phyloP scores from a whole-genome alignment of 1,284 basidiomycete species.

The Tranzscheliella williamsii region DNA sequence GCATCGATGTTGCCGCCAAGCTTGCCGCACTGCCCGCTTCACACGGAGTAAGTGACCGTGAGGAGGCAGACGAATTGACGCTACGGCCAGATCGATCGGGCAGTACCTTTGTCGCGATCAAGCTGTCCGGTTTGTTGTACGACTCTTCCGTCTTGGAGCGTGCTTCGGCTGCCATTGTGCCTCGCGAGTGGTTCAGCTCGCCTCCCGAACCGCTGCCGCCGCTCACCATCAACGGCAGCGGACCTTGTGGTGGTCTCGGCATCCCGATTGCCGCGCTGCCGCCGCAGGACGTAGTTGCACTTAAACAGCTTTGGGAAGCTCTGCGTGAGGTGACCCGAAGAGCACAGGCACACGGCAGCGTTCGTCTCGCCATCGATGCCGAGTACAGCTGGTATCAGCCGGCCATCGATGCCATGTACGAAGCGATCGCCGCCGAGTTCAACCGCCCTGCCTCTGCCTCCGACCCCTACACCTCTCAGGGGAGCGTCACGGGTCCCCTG shows the following conservation, averaged over 20 bases:
- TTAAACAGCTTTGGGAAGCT: conserved; percentile 46
- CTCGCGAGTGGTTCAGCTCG: conserved; percentile 46
- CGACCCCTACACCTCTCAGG: conserved; percentile 2
- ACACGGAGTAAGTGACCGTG: conserved; percentile 18
- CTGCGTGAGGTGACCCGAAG: conserved; percentile 34
- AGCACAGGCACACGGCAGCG: conserved; percentile 42
- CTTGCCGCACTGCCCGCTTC: conserved; percentile 25
- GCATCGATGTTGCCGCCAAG: conserved; percentile 38
- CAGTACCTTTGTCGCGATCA: conserved; percentile 53
- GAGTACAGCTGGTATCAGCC: conserved; percentile 55
- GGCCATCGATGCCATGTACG: conserved; percentile 55
- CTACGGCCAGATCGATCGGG: conserved; percentile 33
- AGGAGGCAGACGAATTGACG: conserved; percentile 19
- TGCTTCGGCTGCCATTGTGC: conserved; percentile 45
- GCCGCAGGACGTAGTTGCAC: conserved; percentile 36
- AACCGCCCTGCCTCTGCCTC: conserved; percentile 20
- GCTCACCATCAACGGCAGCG: conserved; percentile 30
- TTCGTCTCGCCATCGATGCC: conserved; percentile 50
- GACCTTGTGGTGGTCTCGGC: conserved; percentile 43
- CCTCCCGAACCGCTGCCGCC: conserved; percentile 45
- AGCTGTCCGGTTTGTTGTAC: conserved; percentile 49
- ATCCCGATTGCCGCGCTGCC: conserved; percentile 44
- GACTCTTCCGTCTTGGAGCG: conserved; percentile 47
- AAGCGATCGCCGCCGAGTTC: conserved; percentile 49
- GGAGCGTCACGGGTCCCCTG: conserved; percentile 38